Evolutionary conservation across 169 alveolate genomes (phyloP).

Genomic region (Blepharisma undulans): DNA sequence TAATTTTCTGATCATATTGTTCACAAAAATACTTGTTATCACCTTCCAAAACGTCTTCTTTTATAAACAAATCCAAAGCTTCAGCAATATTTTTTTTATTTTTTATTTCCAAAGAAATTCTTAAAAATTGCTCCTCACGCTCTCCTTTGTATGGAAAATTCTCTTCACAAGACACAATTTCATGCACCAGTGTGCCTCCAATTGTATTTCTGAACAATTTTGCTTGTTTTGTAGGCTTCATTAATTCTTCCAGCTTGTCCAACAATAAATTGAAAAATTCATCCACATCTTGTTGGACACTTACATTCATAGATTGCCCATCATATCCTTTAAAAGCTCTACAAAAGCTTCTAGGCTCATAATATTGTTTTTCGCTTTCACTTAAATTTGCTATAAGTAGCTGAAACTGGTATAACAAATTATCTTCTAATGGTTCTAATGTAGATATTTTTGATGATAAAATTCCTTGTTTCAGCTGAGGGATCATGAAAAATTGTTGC

Average conservation of each 20-base stretch:
- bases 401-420: slow-evolving; percentile 55
- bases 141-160: slow-evolving; percentile 77
- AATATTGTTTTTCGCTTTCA: slow-evolving; percentile 75
- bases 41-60: slow-evolving; percentile 86
- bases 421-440: slow-evolving; percentile 36
- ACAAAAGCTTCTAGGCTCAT: slow-evolving; percentile 65
- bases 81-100: slow-evolving; percentile 73
- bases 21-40: slow-evolving; percentile 86
- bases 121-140: slow-evolving; percentile 78
- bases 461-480: slow-evolving; percentile 75
- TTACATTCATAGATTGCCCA: slow-evolving; percentile 67
- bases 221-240: slow-evolving; percentile 59
- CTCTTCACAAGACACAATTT: slow-evolving; percentile 71
- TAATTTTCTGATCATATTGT: slow-evolving; percentile 68
- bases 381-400: slow-evolving; percentile 66
- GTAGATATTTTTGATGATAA: slow-evolving; percentile 47
- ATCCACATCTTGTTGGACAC: slow-evolving; percentile 82
- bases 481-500: slow-evolving; percentile 85
- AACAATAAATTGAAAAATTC: slow-evolving; percentile 79
- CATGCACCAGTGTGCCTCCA: slow-evolving; percentile 78
- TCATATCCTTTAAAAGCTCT: slow-evolving; percentile 68
- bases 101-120: slow-evolving; percentile 77
- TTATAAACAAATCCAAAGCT: slow-evolving; percentile 79
- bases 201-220: slow-evolving; percentile 64
- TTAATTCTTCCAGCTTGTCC: slow-evolving; percentile 77